These are phyloP conservation scores for Xylaria telfairii DNA, from an alignment of 495 filamentous ascomycete species.

Conservation along the genomic window DNA sequence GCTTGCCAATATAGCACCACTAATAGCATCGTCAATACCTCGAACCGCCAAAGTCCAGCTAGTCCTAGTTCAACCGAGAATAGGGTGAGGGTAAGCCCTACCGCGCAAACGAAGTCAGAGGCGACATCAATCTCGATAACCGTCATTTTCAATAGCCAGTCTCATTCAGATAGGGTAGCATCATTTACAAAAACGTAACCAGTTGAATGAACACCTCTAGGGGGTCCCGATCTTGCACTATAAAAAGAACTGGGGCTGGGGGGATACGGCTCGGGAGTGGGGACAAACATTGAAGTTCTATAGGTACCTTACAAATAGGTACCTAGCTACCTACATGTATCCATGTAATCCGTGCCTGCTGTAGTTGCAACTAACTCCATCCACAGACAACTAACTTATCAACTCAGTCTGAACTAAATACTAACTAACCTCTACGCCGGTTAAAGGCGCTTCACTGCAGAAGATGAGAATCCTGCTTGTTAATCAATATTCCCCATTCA, in stretches of 20 bases:
- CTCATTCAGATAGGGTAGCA: not conserved
- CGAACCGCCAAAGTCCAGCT: not conserved
- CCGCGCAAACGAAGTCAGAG: conserved; percentile 7
- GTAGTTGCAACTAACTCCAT: not conserved
- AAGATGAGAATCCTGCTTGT: not conserved
- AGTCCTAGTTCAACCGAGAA: not conserved
- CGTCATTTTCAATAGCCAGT: not conserved
- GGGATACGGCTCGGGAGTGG: not conserved
- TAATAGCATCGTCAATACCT: not conserved
- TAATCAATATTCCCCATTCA: not conserved
- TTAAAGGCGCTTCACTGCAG: not conserved
- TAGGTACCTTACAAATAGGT: not conserved
- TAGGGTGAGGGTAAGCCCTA: not conserved
- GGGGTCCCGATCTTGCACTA: not conserved
- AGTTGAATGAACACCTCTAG: not conserved
- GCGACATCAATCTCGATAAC: conserved; percentile 6
- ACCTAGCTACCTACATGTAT: not conserved
- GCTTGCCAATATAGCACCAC: conserved; percentile 14
- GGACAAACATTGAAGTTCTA: not conserved
- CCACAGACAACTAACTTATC: not conserved
- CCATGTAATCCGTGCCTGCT: too few relatives aligned
- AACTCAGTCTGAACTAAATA: not conserved
- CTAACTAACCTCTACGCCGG: not conserved
- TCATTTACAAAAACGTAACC: not conserved
- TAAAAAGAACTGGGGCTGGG: not conserved